Evolutionary conservation across 495 filamentous ascomycete genomes (phyloP).

Genomic region (Xylaria scruposa): DNA sequence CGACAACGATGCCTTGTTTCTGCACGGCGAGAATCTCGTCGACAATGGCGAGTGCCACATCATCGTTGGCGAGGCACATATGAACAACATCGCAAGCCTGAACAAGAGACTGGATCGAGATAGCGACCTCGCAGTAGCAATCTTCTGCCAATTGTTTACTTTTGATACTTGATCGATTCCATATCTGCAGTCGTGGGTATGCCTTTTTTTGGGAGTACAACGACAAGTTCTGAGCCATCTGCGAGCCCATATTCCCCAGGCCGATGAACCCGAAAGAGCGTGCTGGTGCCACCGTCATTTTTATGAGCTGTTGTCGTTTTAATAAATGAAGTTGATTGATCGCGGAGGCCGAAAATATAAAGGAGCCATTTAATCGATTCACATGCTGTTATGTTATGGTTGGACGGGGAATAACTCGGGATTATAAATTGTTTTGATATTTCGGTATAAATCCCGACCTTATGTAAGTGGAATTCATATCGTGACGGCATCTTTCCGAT

Average conservation of each 20-base stretch:
- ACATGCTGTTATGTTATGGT: not conserved
- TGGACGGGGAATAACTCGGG: not conserved
- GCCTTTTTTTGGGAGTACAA: conserved; percentile 3
- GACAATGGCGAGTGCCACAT: conserved; percentile 1
- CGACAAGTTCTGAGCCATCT: conserved; percentile 14
- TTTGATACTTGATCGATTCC: conserved; percentile 15
- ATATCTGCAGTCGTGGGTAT: conserved; percentile 6
- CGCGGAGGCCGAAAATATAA: not conserved
- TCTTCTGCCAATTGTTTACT: conserved; percentile 3
- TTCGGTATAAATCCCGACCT: conserved; percentile 15
- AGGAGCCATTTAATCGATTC: not conserved
- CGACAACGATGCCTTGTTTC: conserved; percentile 1
- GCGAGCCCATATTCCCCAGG: not conserved
- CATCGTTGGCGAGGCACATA: conserved; percentile 14
- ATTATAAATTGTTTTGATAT: not conserved
- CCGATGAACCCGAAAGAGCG: conserved; percentile 15
- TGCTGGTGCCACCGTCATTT: not conserved
- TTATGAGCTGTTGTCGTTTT: not conserved
- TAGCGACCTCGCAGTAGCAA: conserved; percentile 11
- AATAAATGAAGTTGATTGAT: not conserved
- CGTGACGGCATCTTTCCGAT: conserved; percentile 12
- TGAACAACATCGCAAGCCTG: conserved; percentile 5
- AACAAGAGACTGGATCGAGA: not conserved
- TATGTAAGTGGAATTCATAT: not conserved
- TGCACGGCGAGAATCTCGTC: conserved; percentile 8